Evolutionary conservation across 805 yeast genomes (phyloP), one percentile per base, ranked within the genome.

Genomic region (Nakazawaea sp.): DNA sequence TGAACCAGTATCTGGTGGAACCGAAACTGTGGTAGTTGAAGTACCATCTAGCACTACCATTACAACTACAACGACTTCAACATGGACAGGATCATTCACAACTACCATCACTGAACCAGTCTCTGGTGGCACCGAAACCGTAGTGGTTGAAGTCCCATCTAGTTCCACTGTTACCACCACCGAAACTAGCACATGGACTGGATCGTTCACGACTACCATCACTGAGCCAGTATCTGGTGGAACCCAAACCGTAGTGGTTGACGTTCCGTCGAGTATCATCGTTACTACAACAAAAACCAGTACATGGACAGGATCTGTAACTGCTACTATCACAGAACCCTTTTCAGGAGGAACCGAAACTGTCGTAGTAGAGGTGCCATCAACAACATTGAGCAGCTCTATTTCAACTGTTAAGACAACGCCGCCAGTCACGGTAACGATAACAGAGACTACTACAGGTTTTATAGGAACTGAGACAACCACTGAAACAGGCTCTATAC

Each of bases 31-130:
- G 7, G 5, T 15, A 5, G 31, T 28, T 8, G 19, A 28, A 20
- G 18, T 20, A 5, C 31, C 31, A 15, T 8, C 9, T 7, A 10
- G 10, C 8, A 28, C 6, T 5, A 5, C 31, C 15, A 28, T 13
- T 13, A 28, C 10, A 9, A 28, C 31, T 16, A 28, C 31, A 6
- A 6, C 25, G 8, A 27, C 29, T 7, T 7, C 8, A 7, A n/a
- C 32, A 7, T 29, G 21, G 18, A 29, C 33, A 6, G 33, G 33
- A 10, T 10, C 23, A 10, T 15, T 20, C 20, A 30, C 33, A 30
- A 11, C 25, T 18, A 30, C 13, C 17, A 30, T 13, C 20, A 7
- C 26, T 18, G 11, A 15, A 24, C 18, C 33, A n/a, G 28, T 7
- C 12, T 6, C 31, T n/a, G 16, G 17, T 28, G 31, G 31, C 7